Evolutionary conservation across 768 basidiomycete species (phyloP).

Genomic region (Inosperma sp.): DNA sequence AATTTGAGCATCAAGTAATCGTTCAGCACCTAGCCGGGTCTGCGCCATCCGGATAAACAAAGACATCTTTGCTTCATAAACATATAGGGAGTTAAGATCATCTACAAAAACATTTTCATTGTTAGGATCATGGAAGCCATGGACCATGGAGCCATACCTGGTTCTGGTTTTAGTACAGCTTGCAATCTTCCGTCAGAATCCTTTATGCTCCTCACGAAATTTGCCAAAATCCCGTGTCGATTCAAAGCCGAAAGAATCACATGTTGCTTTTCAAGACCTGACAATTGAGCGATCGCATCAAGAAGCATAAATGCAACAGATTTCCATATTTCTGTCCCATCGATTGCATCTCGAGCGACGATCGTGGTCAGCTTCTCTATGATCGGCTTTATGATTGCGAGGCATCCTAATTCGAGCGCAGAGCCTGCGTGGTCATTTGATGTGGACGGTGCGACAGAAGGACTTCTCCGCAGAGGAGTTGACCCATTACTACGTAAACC

Average conservation of each 20-base stretch:
- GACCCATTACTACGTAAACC: slow-evolving; percentile 36
- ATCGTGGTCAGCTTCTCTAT: slow-evolving; percentile 70
- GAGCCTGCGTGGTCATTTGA: slow-evolving; percentile 26
- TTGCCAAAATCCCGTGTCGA: slow-evolving; percentile 72
- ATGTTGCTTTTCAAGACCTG: slow-evolving; percentile 64
- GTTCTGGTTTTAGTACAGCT: slow-evolving; percentile 80
- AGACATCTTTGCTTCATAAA: slow-evolving; percentile 94
- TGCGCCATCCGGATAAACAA: slow-evolving; percentile 82
- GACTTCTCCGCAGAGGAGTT: slow-evolving; percentile 34
- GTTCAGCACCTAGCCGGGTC: slow-evolving; percentile 78
- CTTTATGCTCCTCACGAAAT: slow-evolving; percentile 80
- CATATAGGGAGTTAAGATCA: slow-evolving; percentile 85
- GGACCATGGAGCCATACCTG: slow-evolving; percentile 51
- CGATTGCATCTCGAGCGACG: slow-evolving; percentile 86
- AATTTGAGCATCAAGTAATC: slow-evolving; percentile 72
- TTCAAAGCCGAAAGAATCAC: slow-evolving; percentile 53
- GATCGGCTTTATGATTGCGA: slow-evolving; percentile 59
- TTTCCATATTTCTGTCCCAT: slow-evolving; percentile 96
- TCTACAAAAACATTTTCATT: slow-evolving; percentile 41
- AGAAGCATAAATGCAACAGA: slow-evolving; percentile 90
- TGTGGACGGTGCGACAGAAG: slow-evolving; percentile 28
- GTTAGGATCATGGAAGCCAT: background rate
- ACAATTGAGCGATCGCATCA: slow-evolving; percentile 73
- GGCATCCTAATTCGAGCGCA: slow-evolving; percentile 56
- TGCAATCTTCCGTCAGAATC: slow-evolving; percentile 74